Percentiles rank a stretch among this genome's conserved stretches.
Evolutionary conservation across 176 grass and related monocot genomes (phyloP).

Genomic region (Saccharum spontaneum): DNA sequence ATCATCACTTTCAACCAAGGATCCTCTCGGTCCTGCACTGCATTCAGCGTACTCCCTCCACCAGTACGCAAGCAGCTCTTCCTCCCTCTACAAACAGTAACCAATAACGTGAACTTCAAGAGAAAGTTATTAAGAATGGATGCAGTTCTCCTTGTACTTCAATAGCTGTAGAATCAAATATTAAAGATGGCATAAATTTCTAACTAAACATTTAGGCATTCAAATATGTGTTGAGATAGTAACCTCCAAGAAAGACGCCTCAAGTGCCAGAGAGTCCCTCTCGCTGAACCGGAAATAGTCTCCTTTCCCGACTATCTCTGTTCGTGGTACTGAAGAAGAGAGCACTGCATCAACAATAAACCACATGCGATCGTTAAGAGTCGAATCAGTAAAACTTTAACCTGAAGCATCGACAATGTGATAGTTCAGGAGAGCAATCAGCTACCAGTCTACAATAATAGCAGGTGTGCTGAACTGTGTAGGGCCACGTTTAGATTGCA

Average conservation of each 20-base stretch:
- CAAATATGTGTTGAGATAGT: neutral
- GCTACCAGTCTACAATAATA: neutral
- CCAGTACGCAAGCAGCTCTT: constrained; percentile 85
- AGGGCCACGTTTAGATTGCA: no score
- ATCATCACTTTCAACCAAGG: constrained; percentile 33
- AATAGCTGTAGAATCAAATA: neutral
- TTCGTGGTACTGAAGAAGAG: constrained; percentile 73
- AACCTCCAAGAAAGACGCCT: constrained; percentile 96
- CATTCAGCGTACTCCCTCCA: constrained; percentile 95
- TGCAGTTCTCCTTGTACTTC: neutral
- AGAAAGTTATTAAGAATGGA: neutral
- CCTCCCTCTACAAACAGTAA: constrained; percentile 74
- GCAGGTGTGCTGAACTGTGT: neutral
- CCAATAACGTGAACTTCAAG: neutral
- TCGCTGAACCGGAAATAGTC: constrained; percentile 94
- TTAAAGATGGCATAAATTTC: neutral
- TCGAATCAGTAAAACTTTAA: neutral
- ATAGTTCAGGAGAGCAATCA: neutral
- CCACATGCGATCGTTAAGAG: neutral
- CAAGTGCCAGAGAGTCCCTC: constrained; percentile 92
- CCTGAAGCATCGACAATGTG: neutral
- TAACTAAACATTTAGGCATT: neutral
- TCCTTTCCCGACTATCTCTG: constrained; percentile 88
- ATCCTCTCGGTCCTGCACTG: constrained; percentile 76
- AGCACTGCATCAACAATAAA: constrained; percentile 51